Base-by-base conservation (phyloP, 1,139 yeast species). In the Kodamaea arcana region DNA sequence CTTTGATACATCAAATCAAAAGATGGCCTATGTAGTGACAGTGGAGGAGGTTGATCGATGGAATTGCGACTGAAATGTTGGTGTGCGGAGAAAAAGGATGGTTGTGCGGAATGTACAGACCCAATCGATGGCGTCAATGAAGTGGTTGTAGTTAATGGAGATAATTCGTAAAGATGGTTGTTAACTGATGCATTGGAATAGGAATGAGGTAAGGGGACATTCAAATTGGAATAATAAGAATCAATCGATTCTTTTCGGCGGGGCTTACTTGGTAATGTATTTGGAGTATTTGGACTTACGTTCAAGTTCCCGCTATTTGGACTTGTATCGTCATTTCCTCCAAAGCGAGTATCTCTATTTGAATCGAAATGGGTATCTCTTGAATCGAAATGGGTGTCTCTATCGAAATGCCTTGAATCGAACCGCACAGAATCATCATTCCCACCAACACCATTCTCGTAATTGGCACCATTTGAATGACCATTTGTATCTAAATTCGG, bases 71-170 rank as follows among this genome's bases (percentile, higher is more conserved):
- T 54, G 29, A 68, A 46, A 45, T 59, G 64, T 42, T 69, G 75
- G 27, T 67, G 69, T 1, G 75, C 75, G 1, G 72, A 65, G 41
- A 69, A 67, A 43, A 67, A 69, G 5, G 72, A 66, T 5, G 69
- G 72, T 39, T 69, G 75, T 2, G 67, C 56, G 16, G 72, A 67
- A 41, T 69, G 72, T 12, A 66, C 46, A 2, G 73, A 67, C 24
- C 60, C 57, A 5, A 65, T 52, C 4, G 73, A 66, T 0, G 70
- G 73, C 0, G 75, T 65, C 29, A 65, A 54, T 3, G 74, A 68
- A 0, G 73, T 68, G 13, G 72, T 66, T 2, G 75, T 69, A 11
- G 75, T 68, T 32, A 69, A 47, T 2, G 75, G 75, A 14, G 70
- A 62, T 31, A 69, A 49, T 17, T 69, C 75, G 34, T 42, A 43